Conservation (phyloP, 305 asterid species). For the Rubia peregrina region DNA sequence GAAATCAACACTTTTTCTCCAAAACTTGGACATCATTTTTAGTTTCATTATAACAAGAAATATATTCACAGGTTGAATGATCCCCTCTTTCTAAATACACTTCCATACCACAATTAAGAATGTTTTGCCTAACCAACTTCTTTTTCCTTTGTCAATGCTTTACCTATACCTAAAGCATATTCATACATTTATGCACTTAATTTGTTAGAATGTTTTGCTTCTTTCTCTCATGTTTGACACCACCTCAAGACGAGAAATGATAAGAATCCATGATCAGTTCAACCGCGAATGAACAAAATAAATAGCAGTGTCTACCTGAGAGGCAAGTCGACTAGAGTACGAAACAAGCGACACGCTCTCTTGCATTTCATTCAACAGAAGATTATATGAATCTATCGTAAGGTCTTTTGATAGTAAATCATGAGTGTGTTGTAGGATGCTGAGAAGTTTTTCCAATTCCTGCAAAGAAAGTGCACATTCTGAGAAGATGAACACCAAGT, state of each 20-base stretch:
- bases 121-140: background rate
- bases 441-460: constrained; percentile 92
- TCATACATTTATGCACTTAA: no score
- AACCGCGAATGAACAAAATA: background rate
- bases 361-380: constrained; percentile 90
- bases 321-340: constrained; percentile 94
- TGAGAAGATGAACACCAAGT: constrained; percentile 16
- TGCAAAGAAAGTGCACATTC: constrained; percentile 31
- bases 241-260: background rate
- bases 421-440: constrained; percentile 72
- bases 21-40: background rate
- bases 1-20: background rate
- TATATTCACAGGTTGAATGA: background rate
- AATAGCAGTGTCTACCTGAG: constrained; percentile 50
- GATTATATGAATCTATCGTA: constrained; percentile 71
- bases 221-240: background rate
- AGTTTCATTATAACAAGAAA: background rate
- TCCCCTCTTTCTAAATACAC: background rate
- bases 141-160: no score
- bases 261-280: background rate
- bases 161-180: no score
- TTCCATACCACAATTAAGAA: background rate
- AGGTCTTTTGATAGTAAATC: constrained; percentile 75
- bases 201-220: no score
- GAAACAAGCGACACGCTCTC: constrained; percentile 94